Base-by-base conservation (phyloP, 2,329 filamentous ascomycete genomes). In the Fusarium sp. region DNA sequence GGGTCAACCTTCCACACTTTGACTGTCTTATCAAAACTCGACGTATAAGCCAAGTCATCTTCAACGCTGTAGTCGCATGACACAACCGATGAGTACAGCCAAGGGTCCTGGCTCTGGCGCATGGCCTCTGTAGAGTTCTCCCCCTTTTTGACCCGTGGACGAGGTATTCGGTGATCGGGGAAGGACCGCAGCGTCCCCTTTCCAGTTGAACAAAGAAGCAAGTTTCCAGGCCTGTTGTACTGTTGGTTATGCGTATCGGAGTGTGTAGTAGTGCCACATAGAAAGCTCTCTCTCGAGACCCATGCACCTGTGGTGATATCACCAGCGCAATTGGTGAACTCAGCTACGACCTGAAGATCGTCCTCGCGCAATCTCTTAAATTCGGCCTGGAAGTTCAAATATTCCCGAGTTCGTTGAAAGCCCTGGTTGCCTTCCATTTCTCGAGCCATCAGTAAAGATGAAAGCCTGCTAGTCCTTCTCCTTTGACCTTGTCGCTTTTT, bases 201-300 rank as follows among this genome's bases (percentile, higher is more conserved):
- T 2, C 67, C 74, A 2, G 84, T 82, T 0, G 88, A 90, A 12
- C 88, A 90, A 3, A 92, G 80, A 3, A 90, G 81, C 15, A 92
- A 79, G 74, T 92, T 92, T 2, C 90, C 90, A 1, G 88, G 86
- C 73, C 89, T 91, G 74, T 92, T 92, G 76, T 92, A 92, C 70
- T 91, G 90, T 75, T 91, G 89, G 65, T 91, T 92, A 47, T 90
- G 88, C 0, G 84, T 81, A 73, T 92, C 90, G 1, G 89, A 91
- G 79, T 92, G 90, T 1, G 88, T 87, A 0, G 89, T 90, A 0
- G 90, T 89, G 39, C 90, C 90, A 70, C 89, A 90, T n/a, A 92
- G 77, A 58, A 91, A 89, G 22, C 82, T 82, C n/a, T 84, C 78
- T 26, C 87, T 77, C 0, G 87, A 87, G 0, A 88, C 82, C 90